Evolutionary conservation across 306 rosid genomes (phyloP), one percentile per base, ranked within the genome.

Genomic region (Astragalus membranaceus): DNA sequence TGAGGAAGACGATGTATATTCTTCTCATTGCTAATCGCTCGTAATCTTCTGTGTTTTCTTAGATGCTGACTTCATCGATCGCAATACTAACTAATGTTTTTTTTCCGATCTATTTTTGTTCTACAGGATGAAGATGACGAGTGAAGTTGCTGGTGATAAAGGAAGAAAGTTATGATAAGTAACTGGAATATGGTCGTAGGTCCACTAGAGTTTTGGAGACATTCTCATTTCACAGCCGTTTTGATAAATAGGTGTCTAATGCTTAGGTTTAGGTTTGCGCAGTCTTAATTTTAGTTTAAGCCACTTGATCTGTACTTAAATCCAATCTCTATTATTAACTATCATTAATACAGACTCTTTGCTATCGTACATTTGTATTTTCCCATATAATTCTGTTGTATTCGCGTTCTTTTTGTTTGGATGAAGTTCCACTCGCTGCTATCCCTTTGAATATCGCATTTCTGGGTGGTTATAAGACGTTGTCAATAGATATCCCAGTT

Each of bases 121-220:
- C 6, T 17, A 15, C 26, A 81, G 91, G 87, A 86, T 2, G 87
- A 85, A 1, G 93, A 89, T 0, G 94, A 86, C 0, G 87, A 78
- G 60, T 80, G 73, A 4, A 60, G 8, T 8, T 54, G 56, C 4
- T 12, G 64, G 46, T 60, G 46, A 0, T 5, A 36, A 55, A 8
- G 43, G 43, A 49, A 53, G 72, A 23, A 53, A 63, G 44, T 71
- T 75, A 23, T 64, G 79, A 36, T 67, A 60, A 76, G 67, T 65
- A 76, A 58, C 43, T 17, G 70, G 48, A 68, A 52, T 52, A 50
- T n/a, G 59, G 41, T 64, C 55, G 68, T 73, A 78, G 73, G 53
- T 39, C 64, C 17, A 8, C 48, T 37, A 42, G 33, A 26, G 7
- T 14, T 33, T 60, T 39, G 76, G 61, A 47, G 43, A 53, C 53